These are phyloP conservation scores for Claviceps sp. DNA, from an alignment of 2,329 filamentous ascomycete genomes.

Conservation along the genomic window DNA sequence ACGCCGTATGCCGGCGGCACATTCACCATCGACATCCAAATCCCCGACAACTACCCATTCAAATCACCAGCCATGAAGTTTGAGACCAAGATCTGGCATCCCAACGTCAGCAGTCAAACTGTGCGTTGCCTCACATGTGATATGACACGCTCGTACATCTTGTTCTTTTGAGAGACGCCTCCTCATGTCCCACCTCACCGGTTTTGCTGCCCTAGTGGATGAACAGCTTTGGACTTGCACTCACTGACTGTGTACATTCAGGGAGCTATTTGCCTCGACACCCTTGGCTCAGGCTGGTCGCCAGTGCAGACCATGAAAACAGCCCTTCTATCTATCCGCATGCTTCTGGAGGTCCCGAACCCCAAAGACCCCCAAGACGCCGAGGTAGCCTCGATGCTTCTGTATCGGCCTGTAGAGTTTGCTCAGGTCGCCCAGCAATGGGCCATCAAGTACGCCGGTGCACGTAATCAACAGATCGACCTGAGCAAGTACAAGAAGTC, in stretches of 20 bases:
- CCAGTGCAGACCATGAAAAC: slow-evolving; percentile 95
- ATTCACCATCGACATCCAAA: slow-evolving; percentile 71
- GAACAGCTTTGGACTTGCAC: neutral
- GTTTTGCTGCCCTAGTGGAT: neutral
- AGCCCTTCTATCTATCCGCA: slow-evolving; percentile 82
- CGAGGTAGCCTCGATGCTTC: slow-evolving; percentile 82
- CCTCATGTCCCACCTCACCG: neutral
- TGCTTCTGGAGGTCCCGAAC: slow-evolving; percentile 83
- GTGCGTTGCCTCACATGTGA: slow-evolving; percentile 35
- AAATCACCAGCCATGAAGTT: slow-evolving; percentile 85
- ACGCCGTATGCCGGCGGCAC: slow-evolving; percentile 85
- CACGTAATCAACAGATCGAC: slow-evolving; percentile 38
- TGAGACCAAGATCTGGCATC: slow-evolving; percentile 90
- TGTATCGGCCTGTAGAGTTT: slow-evolving; percentile 66
- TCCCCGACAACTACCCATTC: slow-evolving; percentile 86
- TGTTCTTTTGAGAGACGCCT: neutral
- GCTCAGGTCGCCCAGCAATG: slow-evolving; percentile 75
- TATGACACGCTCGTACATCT: neutral
- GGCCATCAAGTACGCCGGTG: slow-evolving; percentile 73
- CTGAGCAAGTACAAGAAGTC: slow-evolving; percentile 25
- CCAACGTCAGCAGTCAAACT: slow-evolving; percentile 88
- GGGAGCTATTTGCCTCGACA: slow-evolving; percentile 96
- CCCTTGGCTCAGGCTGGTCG: slow-evolving; percentile 79
- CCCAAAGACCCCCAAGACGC: slow-evolving; percentile 95
- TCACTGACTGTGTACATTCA: slow-evolving; percentile 23